A percentile compares a stretch with the other conserved stretches of the same genome.
Conservation (phyloP, 768 basidiomycete species). For the Ephemerocybe angulata region DNA sequence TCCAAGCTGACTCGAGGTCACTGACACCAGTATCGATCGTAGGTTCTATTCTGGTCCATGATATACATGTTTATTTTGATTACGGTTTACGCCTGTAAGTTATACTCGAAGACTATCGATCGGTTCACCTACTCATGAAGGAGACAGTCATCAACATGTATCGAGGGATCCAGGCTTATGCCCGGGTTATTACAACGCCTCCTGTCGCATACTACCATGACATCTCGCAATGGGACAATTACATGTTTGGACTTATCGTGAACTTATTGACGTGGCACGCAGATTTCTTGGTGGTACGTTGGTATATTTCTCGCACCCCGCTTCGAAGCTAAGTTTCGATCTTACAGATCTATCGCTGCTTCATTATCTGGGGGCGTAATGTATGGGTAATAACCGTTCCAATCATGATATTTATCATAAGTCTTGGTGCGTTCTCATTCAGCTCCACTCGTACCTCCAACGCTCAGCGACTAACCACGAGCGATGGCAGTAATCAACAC, state of each 20-base stretch:
- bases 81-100: too few species aligned
- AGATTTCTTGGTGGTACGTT: background rate
- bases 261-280: background rate
- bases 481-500: background rate
- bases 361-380: background rate
- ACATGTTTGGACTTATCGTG: background rate
- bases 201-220: too few species aligned
- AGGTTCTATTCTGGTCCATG: too few species aligned
- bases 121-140: too few species aligned
- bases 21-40: too few species aligned
- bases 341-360: slow-evolving; percentile 5
- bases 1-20: too few species aligned
- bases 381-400: background rate
- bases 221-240: slow-evolving; percentile 4
- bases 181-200: too few species aligned
- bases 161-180: too few species aligned
- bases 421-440: background rate
- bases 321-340: background rate
- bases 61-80: too few species aligned
- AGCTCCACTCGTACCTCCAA: background rate
- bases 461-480: background rate
- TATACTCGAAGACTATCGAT: too few species aligned
- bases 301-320: background rate
- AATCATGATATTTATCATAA: background rate
- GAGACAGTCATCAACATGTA: too few species aligned